A percentile compares a stretch with the other conserved stretches of the same genome.
Evolutionary conservation across 306 rosid species (phyloP).

Genomic region (Cajanus cajan): DNA sequence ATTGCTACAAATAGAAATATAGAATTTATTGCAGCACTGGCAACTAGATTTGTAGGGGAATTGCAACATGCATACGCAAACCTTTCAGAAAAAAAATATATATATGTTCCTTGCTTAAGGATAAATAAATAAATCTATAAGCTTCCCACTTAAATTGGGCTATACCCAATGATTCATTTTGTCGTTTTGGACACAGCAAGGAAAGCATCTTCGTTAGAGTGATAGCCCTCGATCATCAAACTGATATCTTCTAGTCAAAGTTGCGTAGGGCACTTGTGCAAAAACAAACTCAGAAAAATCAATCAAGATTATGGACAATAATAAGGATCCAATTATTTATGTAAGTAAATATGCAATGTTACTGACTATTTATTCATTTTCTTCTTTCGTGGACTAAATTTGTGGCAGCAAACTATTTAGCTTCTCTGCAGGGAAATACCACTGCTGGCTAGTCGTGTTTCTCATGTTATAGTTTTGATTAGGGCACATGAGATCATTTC

Average conservation of each 20-base stretch:
- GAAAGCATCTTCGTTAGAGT: slow-evolving; percentile 19
- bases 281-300: slow-evolving; percentile 34
- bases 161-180: background rate
- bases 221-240: slow-evolving; percentile 10
- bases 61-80: slow-evolving; percentile 30
- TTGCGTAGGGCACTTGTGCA: slow-evolving; percentile 23
- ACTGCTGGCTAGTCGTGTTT: background rate
- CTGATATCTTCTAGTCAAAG: slow-evolving; percentile 36
- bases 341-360: background rate
- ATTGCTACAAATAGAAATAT: background rate
- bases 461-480: slow-evolving; percentile 10
- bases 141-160: background rate
- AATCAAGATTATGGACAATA: slow-evolving; percentile 19
- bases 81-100: background rate
- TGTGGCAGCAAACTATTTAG: slow-evolving; percentile 15
- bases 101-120: background rate
- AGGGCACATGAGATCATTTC: background rate
- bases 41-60: slow-evolving; percentile 12
- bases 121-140: background rate
- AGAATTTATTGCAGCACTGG: background rate
- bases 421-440: background rate
- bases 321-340: slow-evolving; percentile 26
- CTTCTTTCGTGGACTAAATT: slow-evolving; percentile 11
- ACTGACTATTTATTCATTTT: background rate
- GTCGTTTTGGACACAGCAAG: slow-evolving; percentile 22